Conservation (phyloP, 2,329 filamentous ascomycete genomes). For the Fusarium sp. region DNA sequence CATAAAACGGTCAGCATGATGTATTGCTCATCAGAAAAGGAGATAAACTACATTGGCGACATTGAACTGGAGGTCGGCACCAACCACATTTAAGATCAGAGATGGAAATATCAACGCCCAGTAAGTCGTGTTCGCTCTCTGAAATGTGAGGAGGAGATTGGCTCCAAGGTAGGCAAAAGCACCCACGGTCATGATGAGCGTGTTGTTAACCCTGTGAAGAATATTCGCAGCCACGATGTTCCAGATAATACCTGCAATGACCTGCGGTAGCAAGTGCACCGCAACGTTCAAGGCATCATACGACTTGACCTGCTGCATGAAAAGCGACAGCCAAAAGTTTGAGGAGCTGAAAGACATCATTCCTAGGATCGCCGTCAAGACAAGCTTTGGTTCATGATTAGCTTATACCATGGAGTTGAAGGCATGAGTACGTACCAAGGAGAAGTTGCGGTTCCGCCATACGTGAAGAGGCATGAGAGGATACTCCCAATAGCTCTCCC, state of each 20-base stretch:
- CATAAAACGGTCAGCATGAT: conserved; percentile 10
- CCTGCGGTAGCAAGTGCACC: conserved; percentile 75
- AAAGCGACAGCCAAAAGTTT: conserved; percentile 75
- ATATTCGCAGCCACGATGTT: conserved; percentile 75
- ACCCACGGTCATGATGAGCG: conserved; percentile 68
- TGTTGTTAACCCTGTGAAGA: conserved; percentile 75
- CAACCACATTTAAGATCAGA: conserved; percentile 72
- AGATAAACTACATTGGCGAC: conserved; percentile 72
- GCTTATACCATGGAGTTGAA: not conserved
- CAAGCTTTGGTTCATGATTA: conserved; percentile 58
- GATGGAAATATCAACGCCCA: conserved; percentile 77
- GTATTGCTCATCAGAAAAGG: not conserved
- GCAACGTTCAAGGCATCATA: conserved; percentile 72
- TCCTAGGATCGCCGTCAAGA: conserved; percentile 70
- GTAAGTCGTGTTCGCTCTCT: conserved; percentile 69
- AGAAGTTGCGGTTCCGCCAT: conserved; percentile 76
- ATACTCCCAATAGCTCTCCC: conserved; percentile 69
- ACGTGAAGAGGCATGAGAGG: conserved; percentile 68
- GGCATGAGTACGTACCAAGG: conserved; percentile 62
- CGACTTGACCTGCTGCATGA: conserved; percentile 71
- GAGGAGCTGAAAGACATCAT: conserved; percentile 74
- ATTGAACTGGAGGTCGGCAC: conserved; percentile 79
- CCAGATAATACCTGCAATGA: conserved; percentile 72
- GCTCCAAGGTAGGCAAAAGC: conserved; percentile 57
- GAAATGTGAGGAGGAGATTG: conserved; percentile 69